Percentiles rank a stretch among this genome's conserved stretches.
Conservation (phyloP, 2,329 filamentous ascomycete species). For the Exophiala dermatitidis region DNA sequence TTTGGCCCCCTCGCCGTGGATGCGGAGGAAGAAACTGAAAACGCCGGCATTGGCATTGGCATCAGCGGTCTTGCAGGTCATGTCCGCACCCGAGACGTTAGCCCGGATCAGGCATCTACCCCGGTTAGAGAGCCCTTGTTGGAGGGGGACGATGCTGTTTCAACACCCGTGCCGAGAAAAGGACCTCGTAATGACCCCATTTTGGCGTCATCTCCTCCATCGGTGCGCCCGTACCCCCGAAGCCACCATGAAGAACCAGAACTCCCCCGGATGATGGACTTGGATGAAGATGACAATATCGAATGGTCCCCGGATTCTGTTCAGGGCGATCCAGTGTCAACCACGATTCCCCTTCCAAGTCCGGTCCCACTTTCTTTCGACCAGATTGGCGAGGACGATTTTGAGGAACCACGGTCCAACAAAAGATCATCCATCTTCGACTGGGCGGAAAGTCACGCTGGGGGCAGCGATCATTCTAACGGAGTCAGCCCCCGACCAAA, state of each 20-base stretch:
- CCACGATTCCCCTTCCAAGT: background rate
- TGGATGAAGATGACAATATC: constrained; percentile 20
- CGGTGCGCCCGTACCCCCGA: constrained; percentile 4
- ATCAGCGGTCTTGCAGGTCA: constrained; percentile 15
- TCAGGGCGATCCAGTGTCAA: background rate
- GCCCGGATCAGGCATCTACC: constrained; percentile 15
- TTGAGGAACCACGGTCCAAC: constrained; percentile 32
- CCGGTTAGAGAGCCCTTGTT: constrained; percentile 14
- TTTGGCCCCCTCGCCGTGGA: background rate
- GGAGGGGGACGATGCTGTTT: constrained; percentile 17
- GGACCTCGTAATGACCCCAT: constrained; percentile 2
- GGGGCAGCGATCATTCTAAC: constrained; percentile 46
- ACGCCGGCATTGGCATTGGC: constrained; percentile 17
- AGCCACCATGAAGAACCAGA: constrained; percentile 14
- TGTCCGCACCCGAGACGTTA: constrained; percentile 5
- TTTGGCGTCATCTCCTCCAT: constrained; percentile 18
- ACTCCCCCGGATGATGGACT: constrained; percentile 16
- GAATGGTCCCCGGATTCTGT: constrained; percentile 23
- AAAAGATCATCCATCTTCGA: constrained; percentile 54
- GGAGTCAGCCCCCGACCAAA: constrained; percentile 51
- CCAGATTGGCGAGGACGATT: constrained; percentile 13
- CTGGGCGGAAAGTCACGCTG: constrained; percentile 54
- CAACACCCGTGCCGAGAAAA: constrained; percentile 17
- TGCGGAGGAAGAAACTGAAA: background rate
- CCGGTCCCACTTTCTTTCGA: constrained; percentile 15